phyloP scores from a whole-genome alignment of 2,329 filamentous ascomycete species.

The Aspergillus sp. region DNA sequence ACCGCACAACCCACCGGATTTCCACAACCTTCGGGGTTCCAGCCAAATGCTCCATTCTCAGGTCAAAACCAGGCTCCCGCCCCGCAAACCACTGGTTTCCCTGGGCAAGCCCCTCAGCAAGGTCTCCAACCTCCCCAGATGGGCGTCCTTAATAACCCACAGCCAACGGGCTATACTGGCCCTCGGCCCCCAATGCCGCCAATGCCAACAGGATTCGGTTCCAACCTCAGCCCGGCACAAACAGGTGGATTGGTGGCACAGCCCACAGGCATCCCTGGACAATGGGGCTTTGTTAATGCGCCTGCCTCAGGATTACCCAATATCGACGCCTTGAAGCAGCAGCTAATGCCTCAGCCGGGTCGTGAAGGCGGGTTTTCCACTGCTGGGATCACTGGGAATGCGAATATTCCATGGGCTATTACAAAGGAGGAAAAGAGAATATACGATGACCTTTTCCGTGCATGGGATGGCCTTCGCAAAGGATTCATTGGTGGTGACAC shows the following conservation, averaged over 20 bases:
- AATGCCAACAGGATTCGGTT: constrained; percentile 75
- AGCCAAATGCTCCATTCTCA: constrained; percentile 50
- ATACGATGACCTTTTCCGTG: constrained; percentile 91
- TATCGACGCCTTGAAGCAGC: constrained; percentile 85
- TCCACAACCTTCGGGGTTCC: constrained; percentile 63
- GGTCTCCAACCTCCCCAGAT: constrained; percentile 68
- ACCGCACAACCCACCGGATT: constrained; percentile 55
- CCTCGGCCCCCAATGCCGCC: constrained; percentile 76
- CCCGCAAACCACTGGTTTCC: constrained; percentile 45
- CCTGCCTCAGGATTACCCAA: constrained; percentile 87
- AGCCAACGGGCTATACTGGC: constrained; percentile 77
- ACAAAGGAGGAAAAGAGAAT: constrained; percentile 98
- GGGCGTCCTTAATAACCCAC: constrained; percentile 69
- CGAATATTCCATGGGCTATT: constrained; percentile 95
- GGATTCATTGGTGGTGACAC: constrained; percentile 89
- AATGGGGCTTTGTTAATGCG: constrained; percentile 98
- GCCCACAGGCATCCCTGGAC: constrained; percentile 86
- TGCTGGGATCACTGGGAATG: constrained; percentile 84
- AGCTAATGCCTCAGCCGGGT: constrained; percentile 96
- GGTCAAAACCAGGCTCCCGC: constrained; percentile 37
- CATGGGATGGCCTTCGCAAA: constrained; percentile 93
- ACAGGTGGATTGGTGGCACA: constrained; percentile 88
- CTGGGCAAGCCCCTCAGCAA: constrained; percentile 48
- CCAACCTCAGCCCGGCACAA: constrained; percentile 57
- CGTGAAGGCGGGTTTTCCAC: constrained; percentile 85